A percentile compares a stretch with the other conserved stretches of the same genome.
phyloP scores from a whole-genome alignment of 1,139 yeast species.

The Kurtzmaniella quercitrusa region DNA sequence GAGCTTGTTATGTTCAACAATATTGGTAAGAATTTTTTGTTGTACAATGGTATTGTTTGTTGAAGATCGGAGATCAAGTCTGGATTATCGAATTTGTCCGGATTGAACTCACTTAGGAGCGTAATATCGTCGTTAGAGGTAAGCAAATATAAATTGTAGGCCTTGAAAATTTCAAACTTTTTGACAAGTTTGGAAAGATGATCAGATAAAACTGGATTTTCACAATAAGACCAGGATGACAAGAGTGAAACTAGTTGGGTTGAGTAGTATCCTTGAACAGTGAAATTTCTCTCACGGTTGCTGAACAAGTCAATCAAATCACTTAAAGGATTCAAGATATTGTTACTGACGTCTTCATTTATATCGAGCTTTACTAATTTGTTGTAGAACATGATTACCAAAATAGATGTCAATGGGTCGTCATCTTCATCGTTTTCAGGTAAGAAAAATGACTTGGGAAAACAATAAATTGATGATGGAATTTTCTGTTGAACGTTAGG shows the following conservation, averaged over 20 bases:
- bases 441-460: constrained; percentile 13
- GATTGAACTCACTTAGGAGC: constrained; percentile 22
- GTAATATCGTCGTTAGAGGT: constrained; percentile 18
- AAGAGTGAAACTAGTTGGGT: constrained; percentile 18
- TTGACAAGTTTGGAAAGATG: constrained; percentile 7
- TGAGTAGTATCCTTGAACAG: constrained; percentile 14
- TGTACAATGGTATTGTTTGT: constrained; percentile 17
- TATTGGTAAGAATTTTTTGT: constrained; percentile 24
- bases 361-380: constrained; percentile 14
- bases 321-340: constrained; percentile 13
- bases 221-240: constrained; percentile 16
- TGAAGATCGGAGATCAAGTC: constrained; percentile 16
- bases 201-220: constrained; percentile 9
- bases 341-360: constrained; percentile 8
- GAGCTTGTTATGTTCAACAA: constrained; percentile 25
- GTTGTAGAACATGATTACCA: constrained; percentile 26
- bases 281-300: constrained; percentile 11
- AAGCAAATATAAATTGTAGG: constrained; percentile 18
- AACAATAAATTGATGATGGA: constrained; percentile 10
- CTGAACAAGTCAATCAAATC: constrained; percentile 12
- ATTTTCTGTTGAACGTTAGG: constrained; percentile 11
- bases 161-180: constrained; percentile 16
- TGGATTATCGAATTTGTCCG: constrained; percentile 11
- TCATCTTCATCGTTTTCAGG: constrained; percentile 15
- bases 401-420: constrained; percentile 25